These are phyloP conservation scores for Prosopis cineraria DNA, from an alignment of 306 rosid species.

Conservation along the genomic window DNA sequence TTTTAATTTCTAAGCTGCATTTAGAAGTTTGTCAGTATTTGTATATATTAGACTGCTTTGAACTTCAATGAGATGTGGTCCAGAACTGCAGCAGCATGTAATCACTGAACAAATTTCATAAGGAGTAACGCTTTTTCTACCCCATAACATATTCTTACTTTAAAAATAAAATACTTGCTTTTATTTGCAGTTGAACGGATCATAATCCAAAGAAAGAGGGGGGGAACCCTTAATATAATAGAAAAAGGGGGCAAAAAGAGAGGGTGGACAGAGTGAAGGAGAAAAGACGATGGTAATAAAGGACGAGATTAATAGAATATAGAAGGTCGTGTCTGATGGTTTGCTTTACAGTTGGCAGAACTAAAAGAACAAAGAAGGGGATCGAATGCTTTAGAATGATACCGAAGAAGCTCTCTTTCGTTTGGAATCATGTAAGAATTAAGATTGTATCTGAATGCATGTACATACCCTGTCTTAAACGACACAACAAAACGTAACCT, in stretches of 20 bases:
- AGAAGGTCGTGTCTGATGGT: background rate
- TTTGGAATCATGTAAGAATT: background rate
- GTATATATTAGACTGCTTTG: background rate
- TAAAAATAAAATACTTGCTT: background rate
- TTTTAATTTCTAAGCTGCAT: background rate
- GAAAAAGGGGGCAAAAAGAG: background rate
- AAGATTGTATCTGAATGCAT: background rate
- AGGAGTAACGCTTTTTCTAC: background rate
- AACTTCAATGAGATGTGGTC: background rate
- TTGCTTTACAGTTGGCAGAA: background rate
- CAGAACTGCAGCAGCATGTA: background rate
- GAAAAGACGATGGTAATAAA: background rate
- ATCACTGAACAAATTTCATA: background rate
- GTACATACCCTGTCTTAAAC: conserved; percentile 1
- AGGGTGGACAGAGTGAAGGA: background rate
- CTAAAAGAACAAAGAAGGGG: background rate
- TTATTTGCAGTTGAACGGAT: no score
- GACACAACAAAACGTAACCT: conserved; percentile 14
- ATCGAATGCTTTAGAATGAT: conserved; percentile 4
- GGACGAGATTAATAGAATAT: background rate
- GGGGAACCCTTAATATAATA: background rate
- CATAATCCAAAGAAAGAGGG: background rate
- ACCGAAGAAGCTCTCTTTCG: background rate
- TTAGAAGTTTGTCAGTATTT: background rate
- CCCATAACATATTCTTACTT: background rate